Percentiles rank a stretch among this genome's conserved stretches.
Conservation (phyloP, 768 basidiomycete species). For the Leccinum disarticulatum region DNA sequence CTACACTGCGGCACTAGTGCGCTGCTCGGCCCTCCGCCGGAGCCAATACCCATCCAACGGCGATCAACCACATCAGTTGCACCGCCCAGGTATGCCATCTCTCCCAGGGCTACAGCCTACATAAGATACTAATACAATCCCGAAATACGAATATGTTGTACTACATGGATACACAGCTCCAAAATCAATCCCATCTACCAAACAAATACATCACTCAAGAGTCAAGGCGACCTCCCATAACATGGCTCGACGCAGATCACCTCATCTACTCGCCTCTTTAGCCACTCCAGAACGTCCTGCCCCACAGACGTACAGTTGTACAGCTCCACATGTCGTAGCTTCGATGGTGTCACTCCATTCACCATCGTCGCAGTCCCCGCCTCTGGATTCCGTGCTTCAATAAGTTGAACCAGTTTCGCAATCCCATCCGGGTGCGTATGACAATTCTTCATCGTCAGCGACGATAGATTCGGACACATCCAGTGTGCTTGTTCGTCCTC, state of each 20-base stretch:
- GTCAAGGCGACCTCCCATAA: slow-evolving; percentile 41
- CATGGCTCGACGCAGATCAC: slow-evolving; percentile 62
- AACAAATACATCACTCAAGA: slow-evolving; percentile 8
- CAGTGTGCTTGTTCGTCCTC: slow-evolving; percentile 61
- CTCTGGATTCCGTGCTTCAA: slow-evolving; percentile 70
- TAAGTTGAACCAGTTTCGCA: slow-evolving; percentile 65
- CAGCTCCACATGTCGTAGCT: slow-evolving; percentile 60
- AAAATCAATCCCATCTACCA: neutral
- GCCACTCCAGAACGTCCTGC: slow-evolving; percentile 68
- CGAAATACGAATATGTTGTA: neutral
- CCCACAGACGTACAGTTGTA: slow-evolving; percentile 65
- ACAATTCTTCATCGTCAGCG: slow-evolving; percentile 62
- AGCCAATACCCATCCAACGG: neutral
- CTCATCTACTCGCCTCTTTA: slow-evolving; percentile 58
- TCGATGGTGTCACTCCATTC: slow-evolving; percentile 49
- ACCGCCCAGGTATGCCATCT: neutral
- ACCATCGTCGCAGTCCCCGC: slow-evolving; percentile 35
- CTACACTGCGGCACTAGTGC: slow-evolving; percentile 14
- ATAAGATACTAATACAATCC: slow-evolving; percentile 22
- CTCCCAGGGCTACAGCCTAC: neutral
- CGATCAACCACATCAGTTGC: neutral
- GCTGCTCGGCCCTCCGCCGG: neutral
- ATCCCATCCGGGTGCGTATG: slow-evolving; percentile 65
- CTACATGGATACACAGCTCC: slow-evolving; percentile 4
- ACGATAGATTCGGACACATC: slow-evolving; percentile 62